Conservation (phyloP, 176 grass and related monocot genomes). For the Themeda triandra region DNA sequence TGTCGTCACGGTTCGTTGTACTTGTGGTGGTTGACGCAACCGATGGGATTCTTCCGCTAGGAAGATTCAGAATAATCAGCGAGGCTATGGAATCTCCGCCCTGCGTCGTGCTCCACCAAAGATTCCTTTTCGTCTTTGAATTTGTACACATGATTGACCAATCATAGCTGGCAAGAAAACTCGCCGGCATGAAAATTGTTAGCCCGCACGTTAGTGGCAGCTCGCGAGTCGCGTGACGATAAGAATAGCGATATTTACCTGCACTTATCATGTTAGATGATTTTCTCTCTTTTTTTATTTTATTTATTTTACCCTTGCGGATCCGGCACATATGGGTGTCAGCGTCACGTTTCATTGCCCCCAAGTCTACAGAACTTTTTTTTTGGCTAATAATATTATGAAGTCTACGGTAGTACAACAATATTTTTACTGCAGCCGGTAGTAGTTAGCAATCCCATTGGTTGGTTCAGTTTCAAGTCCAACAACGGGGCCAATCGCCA, state of each 20-base stretch:
- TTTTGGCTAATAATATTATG: background rate
- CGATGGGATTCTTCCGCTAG: background rate
- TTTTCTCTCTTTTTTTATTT: background rate
- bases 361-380: background rate
- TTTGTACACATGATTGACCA: background rate
- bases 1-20: background rate
- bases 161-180: background rate
- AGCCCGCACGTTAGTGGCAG: background rate
- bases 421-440: too few relatives aligned
- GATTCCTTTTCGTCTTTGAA: background rate
- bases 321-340: background rate
- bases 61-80: background rate
- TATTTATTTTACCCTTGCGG: background rate
- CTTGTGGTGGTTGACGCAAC: background rate
- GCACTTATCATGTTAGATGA: background rate
- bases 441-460: too few relatives aligned
- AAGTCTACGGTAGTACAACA: background rate
- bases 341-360: background rate
- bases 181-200: background rate
- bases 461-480: too few relatives aligned
- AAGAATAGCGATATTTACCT: background rate
- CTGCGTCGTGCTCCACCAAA: background rate
- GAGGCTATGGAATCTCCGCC: conserved; percentile 12
- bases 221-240: background rate
- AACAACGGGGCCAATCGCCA: too few relatives aligned